Conservation (phyloP, 1,284 basidiomycete species). For the Ganoderma leucocontextum region DNA sequence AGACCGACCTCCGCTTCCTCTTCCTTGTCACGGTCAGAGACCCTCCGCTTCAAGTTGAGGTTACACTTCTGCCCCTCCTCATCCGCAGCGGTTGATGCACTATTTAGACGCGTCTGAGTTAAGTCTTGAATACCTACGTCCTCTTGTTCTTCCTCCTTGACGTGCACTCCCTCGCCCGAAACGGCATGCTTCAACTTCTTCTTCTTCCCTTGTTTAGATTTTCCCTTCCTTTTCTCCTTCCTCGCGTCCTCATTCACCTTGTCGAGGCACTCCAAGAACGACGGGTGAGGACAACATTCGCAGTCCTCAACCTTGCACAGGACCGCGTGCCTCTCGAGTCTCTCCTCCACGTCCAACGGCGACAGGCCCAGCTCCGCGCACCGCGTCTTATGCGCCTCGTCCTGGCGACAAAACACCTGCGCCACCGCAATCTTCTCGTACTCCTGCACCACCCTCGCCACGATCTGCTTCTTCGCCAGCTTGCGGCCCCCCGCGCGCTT, state of each 20-base stretch:
- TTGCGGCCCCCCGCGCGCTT: neutral
- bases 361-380: slow-evolving; percentile 6
- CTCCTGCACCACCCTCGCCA: slow-evolving; percentile 1
- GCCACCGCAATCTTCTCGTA: slow-evolving; percentile 15
- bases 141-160: slow-evolving; percentile 6
- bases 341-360: slow-evolving; percentile 8
- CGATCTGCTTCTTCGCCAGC: slow-evolving; percentile 6
- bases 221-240: neutral
- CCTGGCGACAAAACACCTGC: slow-evolving; percentile 10
- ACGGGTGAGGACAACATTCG: slow-evolving; percentile 8
- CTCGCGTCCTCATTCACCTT: neutral
- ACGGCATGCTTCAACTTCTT: neutral
- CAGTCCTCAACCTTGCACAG: slow-evolving; percentile 12
- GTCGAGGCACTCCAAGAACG: slow-evolving; percentile 1
- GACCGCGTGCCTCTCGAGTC: slow-evolving; percentile 8
- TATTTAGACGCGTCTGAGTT: neutral
- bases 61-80: neutral
- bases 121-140: neutral
- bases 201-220: neutral
- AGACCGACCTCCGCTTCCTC: neutral
- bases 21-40: neutral
- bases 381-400: neutral
- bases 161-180: neutral
- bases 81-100: neutral
- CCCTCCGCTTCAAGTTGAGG: neutral